Evolutionary conservation across 1,284 basidiomycete genomes (phyloP), one percentile per base, ranked within the genome.

Genomic region (Sphagnurus paluster): DNA sequence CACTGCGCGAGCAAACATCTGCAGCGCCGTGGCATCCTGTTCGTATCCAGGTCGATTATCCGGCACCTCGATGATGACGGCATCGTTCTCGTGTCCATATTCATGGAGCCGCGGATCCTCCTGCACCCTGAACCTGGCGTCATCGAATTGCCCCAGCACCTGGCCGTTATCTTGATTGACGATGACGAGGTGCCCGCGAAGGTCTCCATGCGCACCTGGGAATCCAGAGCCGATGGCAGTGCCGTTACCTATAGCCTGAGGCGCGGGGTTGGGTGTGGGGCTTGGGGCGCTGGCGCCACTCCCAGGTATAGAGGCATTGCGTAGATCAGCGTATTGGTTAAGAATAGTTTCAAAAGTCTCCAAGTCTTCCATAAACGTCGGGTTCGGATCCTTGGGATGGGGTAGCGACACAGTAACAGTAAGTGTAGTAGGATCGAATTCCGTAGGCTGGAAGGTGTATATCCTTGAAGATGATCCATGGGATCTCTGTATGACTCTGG

Each of bases 111-210:
- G 60, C 9, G 77, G 71, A 55, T 87, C 84, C 58, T 88, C 87
- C 19, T 69, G 70, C 11, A 88, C 74, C 20, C 68, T 64, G 42
- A 87, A 69, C 36, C 71, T 42, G 5, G 37, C 64, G 32, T 79
- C 69, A 41, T 87, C 86, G 8, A 92, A 70, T 59, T 87, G 79
- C 1, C 86, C 88, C 8, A 93, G 72, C 5, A 92, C 74, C 56
- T 89, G 79, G 2, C 89, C 88, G 44, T 77, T 84, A 33, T 80
- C 74, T 60, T 91, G 79, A 61, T 93, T 82, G 52, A 91, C 75
- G 44, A 90, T 76, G 7, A 92, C 79, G 25, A 92, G 74, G 39
- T 77, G 78, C 4, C 87, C 87, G 30, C 82, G 74, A 19, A 86
- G 66, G 54, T 85, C 81, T 24, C 71, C 68, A 21, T 69, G 60